Percentiles rank a stretch among this genome's conserved stretches.
phyloP scores from a whole-genome alignment of 148 eudicot genomes.

The Silene latifolia region DNA sequence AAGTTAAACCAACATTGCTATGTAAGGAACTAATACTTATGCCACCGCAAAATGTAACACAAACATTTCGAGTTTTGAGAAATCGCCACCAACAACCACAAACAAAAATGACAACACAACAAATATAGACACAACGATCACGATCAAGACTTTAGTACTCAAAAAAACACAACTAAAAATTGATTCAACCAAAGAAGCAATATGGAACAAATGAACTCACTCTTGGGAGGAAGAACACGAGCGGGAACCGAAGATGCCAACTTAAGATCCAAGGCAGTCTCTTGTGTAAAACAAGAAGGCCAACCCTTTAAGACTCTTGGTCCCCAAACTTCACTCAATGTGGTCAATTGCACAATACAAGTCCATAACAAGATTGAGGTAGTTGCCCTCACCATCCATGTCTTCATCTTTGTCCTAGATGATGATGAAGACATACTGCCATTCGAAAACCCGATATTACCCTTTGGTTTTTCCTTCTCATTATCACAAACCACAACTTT shows the following conservation, averaged over 20 bases:
- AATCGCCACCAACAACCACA: slow-evolving; percentile 20
- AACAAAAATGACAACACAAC: slow-evolving; percentile 3
- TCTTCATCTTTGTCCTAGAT: slow-evolving; percentile 53
- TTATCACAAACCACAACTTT: slow-evolving; percentile 39
- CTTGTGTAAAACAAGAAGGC: slow-evolving; percentile 66
- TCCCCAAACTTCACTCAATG: slow-evolving; percentile 71
- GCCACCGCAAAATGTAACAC: neutral
- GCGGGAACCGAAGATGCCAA: slow-evolving; percentile 35
- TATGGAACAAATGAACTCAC: slow-evolving; percentile 44
- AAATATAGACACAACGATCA: slow-evolving; percentile 1
- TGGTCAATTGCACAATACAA: slow-evolving; percentile 66
- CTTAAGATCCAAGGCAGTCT: slow-evolving; percentile 45
- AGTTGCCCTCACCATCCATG: slow-evolving; percentile 73
- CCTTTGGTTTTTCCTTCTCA: slow-evolving; percentile 27
- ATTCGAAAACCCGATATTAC: slow-evolving; percentile 14
- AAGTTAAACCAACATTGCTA: slow-evolving; percentile 11
- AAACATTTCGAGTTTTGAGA: neutral
- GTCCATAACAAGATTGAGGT: slow-evolving; percentile 71
- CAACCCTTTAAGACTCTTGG: slow-evolving; percentile 77
- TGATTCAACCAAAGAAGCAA: neutral
- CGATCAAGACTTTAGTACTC: neutral
- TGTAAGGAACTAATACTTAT: slow-evolving; percentile 12
- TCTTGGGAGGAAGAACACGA: slow-evolving; percentile 72
- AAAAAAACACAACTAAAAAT: slow-evolving; percentile 10
- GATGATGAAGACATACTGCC: slow-evolving; percentile 22